Conservation (phyloP, 1,284 basidiomycete genomes). For the Vanrija pseudolonga region DNA sequence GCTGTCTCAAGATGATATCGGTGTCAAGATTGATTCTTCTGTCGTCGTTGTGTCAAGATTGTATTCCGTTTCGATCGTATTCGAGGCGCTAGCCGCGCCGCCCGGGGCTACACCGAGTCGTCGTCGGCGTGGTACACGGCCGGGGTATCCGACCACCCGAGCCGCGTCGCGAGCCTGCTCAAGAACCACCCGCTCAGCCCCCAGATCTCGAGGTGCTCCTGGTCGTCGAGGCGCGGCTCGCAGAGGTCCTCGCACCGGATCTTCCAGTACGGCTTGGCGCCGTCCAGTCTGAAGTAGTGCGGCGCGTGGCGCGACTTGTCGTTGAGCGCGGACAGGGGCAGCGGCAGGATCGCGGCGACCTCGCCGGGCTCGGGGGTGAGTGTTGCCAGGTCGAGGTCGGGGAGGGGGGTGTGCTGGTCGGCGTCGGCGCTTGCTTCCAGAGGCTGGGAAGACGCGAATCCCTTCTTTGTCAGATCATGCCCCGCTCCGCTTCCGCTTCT, state of each 20-base stretch:
- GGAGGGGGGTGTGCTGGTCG: constrained; percentile 10
- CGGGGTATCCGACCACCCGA: constrained; percentile 33
- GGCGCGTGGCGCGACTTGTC: constrained; percentile 16
- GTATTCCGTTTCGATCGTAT: too few species aligned
- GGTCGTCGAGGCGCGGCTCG: constrained; percentile 6
- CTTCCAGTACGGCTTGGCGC: constrained; percentile 35
- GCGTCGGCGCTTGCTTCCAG: not conserved
- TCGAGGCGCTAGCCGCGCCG: too few species aligned
- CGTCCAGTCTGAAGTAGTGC: constrained; percentile 38
- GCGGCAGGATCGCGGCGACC: constrained; percentile 34
- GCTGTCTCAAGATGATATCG: too few species aligned
- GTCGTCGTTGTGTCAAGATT: too few species aligned
- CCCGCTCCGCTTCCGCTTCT: not conserved
- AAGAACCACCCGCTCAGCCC: constrained; percentile 46
- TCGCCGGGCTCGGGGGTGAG: constrained; percentile 30
- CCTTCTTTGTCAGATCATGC: not conserved
- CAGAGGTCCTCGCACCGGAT: constrained; percentile 26
- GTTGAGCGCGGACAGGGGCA: constrained; percentile 28
- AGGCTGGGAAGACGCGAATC: constrained; percentile 16
- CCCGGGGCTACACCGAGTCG: too few species aligned
- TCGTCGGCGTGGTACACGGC: not conserved
- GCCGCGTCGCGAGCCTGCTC: constrained; percentile 23
- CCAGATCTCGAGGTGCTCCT: constrained; percentile 36
- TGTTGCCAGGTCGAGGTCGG: constrained; percentile 22
- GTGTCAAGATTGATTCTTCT: too few species aligned